Evolutionary conservation across 2,329 filamentous ascomycete species (phyloP).

Genomic region (Thelonectria rubi): DNA sequence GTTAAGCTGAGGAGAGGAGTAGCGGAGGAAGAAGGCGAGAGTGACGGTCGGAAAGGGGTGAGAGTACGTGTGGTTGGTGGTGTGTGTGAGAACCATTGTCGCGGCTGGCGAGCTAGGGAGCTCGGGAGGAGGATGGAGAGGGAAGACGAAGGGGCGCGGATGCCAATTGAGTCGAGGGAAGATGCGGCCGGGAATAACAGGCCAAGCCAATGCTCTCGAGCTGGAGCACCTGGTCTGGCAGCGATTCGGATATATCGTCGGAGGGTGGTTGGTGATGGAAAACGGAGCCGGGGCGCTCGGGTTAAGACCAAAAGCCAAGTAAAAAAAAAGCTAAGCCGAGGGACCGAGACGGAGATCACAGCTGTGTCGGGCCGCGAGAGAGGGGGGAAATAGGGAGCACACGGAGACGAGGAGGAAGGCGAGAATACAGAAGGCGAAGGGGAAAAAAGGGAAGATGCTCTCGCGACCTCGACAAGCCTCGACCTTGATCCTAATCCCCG

Average conservation of each 20-base stretch:
- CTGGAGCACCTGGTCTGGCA: conserved; percentile 31
- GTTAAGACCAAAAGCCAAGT: conserved; percentile 32
- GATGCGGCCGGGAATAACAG: not conserved
- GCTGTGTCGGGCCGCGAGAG: conserved; percentile 43
- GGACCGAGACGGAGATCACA: conserved; percentile 31
- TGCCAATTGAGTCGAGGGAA: conserved; percentile 28
- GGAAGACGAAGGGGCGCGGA: conserved; percentile 17
- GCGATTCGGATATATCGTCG: conserved; percentile 29
- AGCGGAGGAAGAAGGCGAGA: conserved; percentile 88
- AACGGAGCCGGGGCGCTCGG: conserved; percentile 38
- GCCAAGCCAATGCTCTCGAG: conserved; percentile 7
- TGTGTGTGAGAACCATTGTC: conserved; percentile 70
- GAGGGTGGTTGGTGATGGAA: conserved; percentile 36
- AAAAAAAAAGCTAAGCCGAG: conserved; percentile 28
- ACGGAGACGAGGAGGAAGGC: conserved; percentile 9
- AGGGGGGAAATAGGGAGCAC: conserved; percentile 25
- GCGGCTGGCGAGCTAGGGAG: conserved; percentile 30
- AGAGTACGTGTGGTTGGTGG: conserved; percentile 76
- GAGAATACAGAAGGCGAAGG: conserved; percentile 17
- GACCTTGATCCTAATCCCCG: conserved; percentile 19
- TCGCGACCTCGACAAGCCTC: conserved; percentile 44
- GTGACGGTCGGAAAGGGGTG: conserved; percentile 87
- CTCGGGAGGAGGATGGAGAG: conserved; percentile 22
- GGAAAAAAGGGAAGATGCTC: conserved; percentile 23
- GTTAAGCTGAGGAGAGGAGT: conserved; percentile 75